Percentiles rank a stretch among this genome's conserved stretches.
phyloP scores from a whole-genome alignment of 176 grass and related monocot genomes.

The Aegilops speltoides region DNA sequence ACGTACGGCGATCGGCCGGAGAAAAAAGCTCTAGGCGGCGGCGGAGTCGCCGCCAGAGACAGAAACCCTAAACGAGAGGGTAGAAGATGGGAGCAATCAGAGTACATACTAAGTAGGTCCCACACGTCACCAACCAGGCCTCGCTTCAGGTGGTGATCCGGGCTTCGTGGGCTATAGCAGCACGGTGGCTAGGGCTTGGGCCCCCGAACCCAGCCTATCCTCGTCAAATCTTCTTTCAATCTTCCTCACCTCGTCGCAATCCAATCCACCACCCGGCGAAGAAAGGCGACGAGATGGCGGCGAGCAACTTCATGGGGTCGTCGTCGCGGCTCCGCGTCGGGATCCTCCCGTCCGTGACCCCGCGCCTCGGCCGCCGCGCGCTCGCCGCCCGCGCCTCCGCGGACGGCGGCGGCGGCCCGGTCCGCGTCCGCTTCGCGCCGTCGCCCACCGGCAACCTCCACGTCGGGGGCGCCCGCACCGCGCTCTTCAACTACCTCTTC shows the following conservation, averaged over 20 bases:
- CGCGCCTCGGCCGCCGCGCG: slow-evolving; percentile 12
- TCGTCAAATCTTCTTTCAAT: background rate
- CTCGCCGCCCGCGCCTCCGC: slow-evolving; percentile 49
- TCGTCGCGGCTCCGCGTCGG: slow-evolving; percentile 57
- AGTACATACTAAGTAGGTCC: too few relatives aligned
- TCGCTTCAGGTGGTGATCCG: background rate
- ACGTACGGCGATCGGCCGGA: too few relatives aligned
- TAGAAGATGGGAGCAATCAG: too few relatives aligned
- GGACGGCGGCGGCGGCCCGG: slow-evolving; percentile 34
- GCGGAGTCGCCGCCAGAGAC: too few relatives aligned
- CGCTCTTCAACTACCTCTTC: slow-evolving; percentile 95
- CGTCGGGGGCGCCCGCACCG: slow-evolving; percentile 82
- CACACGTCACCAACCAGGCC: too few relatives aligned
- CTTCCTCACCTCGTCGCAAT: background rate
- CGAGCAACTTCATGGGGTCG: slow-evolving; percentile 38
- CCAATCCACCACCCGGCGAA: background rate
- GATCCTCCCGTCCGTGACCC: slow-evolving; percentile 36
- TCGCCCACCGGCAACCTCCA: slow-evolving; percentile 93
- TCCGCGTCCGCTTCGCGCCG: slow-evolving; percentile 88
- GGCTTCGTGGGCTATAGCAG: background rate
- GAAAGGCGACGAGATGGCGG: slow-evolving; percentile 26
- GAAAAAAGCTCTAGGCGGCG: too few relatives aligned
- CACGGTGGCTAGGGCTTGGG: background rate
- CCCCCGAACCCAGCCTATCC: background rate
- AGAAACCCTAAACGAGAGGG: too few relatives aligned